Percentiles rank a stretch among this genome's conserved stretches.
Evolutionary conservation across 208 protist species (phyloP).

Genomic region (Spongospora subterranea): DNA sequence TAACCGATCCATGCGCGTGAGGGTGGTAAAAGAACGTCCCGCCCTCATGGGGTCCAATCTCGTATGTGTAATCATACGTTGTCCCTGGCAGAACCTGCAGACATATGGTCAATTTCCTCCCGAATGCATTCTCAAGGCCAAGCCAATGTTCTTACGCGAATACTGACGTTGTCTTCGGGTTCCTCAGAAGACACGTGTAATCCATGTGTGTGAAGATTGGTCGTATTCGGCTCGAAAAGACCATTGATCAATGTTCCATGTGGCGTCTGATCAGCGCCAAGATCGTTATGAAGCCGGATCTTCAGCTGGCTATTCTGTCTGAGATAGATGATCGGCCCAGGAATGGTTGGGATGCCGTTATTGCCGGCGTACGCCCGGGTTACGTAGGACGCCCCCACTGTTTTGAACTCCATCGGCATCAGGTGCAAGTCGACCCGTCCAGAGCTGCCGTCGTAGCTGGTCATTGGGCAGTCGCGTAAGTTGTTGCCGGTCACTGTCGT

Average conservation of each 20-base stretch:
- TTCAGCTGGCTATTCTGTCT: slow-evolving; percentile 22
- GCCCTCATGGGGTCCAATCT: slow-evolving; percentile 54
- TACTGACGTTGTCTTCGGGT: slow-evolving; percentile 24
- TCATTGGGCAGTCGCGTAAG: slow-evolving; percentile 48
- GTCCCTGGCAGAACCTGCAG: not conserved
- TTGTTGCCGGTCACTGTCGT: slow-evolving; percentile 11
- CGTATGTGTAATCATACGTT: slow-evolving; percentile 53
- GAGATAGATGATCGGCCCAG: slow-evolving; percentile 18
- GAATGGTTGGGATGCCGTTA: not conserved
- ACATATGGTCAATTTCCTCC: not conserved
- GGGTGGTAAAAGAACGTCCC: slow-evolving; percentile 66
- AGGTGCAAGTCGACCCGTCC: not conserved
- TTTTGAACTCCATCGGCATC: not conserved
- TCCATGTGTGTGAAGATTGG: slow-evolving; percentile 65
- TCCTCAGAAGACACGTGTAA: slow-evolving; percentile 34
- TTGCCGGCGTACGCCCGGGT: slow-evolving; percentile 21
- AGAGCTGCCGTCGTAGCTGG: slow-evolving; percentile 14
- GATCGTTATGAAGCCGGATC: not conserved
- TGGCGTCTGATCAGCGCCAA: not conserved
- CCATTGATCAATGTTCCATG: not conserved
- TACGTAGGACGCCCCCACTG: not conserved
- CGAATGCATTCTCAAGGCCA: not conserved
- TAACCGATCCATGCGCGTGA: slow-evolving; percentile 27
- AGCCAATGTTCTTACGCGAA: not conserved
- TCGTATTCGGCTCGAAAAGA: slow-evolving; percentile 15